phyloP scores from a whole-genome alignment of 176 grass and related monocot species.

The Carex cristatella region DNA sequence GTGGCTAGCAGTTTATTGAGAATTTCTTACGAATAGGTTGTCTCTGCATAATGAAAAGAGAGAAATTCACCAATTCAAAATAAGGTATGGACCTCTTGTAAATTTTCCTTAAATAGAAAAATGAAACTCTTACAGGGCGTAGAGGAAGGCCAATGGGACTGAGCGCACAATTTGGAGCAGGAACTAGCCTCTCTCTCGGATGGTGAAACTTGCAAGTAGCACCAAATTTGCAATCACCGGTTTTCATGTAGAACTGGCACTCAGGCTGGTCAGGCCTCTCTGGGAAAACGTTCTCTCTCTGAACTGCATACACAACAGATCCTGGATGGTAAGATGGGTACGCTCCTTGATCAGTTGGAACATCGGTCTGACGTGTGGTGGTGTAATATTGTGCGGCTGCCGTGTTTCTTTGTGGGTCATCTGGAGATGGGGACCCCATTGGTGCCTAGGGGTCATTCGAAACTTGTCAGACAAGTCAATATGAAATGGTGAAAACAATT shows the following conservation, averaged over 20 bases:
- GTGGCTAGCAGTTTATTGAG: not conserved
- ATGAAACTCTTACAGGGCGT: conserved; percentile 51
- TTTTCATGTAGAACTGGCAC: conserved; percentile 95
- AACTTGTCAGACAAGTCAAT: not conserved
- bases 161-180: conserved; percentile 66
- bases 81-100: not conserved
- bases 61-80: not conserved
- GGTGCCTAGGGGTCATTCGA: conserved; percentile 36
- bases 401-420: conserved; percentile 47
- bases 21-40: not conserved
- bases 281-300: conserved; percentile 77
- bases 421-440: conserved; percentile 62
- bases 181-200: conserved; percentile 63
- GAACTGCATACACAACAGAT: conserved; percentile 65
- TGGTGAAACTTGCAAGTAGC: conserved; percentile 92
- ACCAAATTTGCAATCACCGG: conserved; percentile 92
- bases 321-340: conserved; percentile 69
- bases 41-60: not conserved
- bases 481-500: not conserved
- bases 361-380: conserved; percentile 45
- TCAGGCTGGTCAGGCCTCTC: conserved; percentile 91
- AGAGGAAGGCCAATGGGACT: conserved; percentile 66
- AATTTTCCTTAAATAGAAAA: not conserved
- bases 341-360: conserved; percentile 42
- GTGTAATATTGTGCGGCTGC: conserved; percentile 47